phyloP scores from a whole-genome alignment of 2,329 filamentous ascomycete genomes.

The Cladosporium sp. region DNA sequence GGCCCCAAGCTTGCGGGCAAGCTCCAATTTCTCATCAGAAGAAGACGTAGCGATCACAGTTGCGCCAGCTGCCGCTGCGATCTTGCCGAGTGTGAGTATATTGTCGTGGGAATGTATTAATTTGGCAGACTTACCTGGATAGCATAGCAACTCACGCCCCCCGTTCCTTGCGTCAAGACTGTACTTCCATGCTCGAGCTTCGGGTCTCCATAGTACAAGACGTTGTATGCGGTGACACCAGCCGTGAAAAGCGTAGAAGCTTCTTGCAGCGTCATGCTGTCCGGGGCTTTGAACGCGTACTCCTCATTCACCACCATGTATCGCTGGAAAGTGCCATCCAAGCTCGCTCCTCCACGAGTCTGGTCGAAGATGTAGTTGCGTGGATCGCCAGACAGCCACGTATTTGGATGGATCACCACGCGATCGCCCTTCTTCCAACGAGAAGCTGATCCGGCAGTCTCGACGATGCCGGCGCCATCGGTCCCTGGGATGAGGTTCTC shows the following conservation, averaged over 20 bases:
- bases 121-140: slow-evolving; percentile 9
- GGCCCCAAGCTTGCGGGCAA: slow-evolving; percentile 53
- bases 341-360: slow-evolving; percentile 45
- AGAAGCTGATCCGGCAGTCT: slow-evolving; percentile 39
- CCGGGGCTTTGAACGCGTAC: slow-evolving; percentile 52
- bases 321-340: slow-evolving; percentile 54
- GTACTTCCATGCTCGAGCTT: slow-evolving; percentile 14
- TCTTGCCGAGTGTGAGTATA: not conserved
- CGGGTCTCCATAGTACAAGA: slow-evolving; percentile 54
- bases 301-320: slow-evolving; percentile 52
- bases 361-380: slow-evolving; percentile 38
- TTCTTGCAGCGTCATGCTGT: slow-evolving; percentile 54
- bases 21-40: slow-evolving; percentile 50
- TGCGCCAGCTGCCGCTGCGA: slow-evolving; percentile 31
- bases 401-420: slow-evolving; percentile 49
- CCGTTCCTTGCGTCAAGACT: slow-evolving; percentile 39
- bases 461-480: slow-evolving; percentile 63
- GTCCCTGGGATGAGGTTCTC: slow-evolving; percentile 48
- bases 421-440: slow-evolving; percentile 51
- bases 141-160: slow-evolving; percentile 40
- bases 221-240: slow-evolving; percentile 49
- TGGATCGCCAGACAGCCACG: slow-evolving; percentile 17
- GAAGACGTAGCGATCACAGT: slow-evolving; percentile 57
- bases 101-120: too few relatives aligned
- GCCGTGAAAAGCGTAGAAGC: slow-evolving; percentile 58